Percentiles rank a stretch among this genome's conserved stretches.
These are phyloP conservation scores for Lactarius hengduanensis DNA, from an alignment of 768 basidiomycete species.

Conservation along the genomic window DNA sequence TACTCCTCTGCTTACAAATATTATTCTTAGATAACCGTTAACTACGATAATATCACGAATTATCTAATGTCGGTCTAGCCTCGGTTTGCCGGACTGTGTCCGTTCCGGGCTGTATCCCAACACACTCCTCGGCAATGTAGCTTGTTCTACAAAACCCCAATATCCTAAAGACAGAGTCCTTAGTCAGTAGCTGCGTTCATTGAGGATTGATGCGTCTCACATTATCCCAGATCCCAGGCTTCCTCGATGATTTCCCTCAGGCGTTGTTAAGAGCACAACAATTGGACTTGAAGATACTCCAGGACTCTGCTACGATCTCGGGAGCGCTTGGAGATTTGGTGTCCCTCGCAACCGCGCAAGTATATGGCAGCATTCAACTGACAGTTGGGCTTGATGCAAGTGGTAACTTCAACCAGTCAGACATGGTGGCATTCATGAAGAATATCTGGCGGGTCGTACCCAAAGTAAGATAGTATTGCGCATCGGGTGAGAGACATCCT, in stretches of 20 bases:
- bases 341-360: slow-evolving; percentile 53
- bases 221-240: slow-evolving; percentile 40
- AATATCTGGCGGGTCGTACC: slow-evolving; percentile 5
- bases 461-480: slow-evolving; percentile 39
- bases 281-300: slow-evolving; percentile 49
- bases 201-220: not conserved
- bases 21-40: too few species aligned
- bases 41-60: too few species aligned
- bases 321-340: slow-evolving; percentile 51
- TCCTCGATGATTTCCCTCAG: slow-evolving; percentile 44
- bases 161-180: slow-evolving; percentile 35
- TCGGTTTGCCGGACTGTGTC: too few species aligned
- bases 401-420: slow-evolving; percentile 51
- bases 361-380: slow-evolving; percentile 53
- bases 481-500: slow-evolving; percentile 2
- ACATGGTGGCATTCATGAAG: slow-evolving; percentile 54
- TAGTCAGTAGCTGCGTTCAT: slow-evolving; percentile 7
- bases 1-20: too few species aligned
- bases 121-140: slow-evolving; percentile 43
- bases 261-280: slow-evolving; percentile 45
- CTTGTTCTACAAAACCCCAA: slow-evolving; percentile 43
- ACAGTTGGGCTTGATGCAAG: slow-evolving; percentile 48
- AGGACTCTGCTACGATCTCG: slow-evolving; percentile 49
- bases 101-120: too few species aligned
- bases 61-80: too few species aligned